These are phyloP conservation scores for Starmerella stellata DNA, from an alignment of 805 yeast genomes.

Conservation along the genomic window DNA sequence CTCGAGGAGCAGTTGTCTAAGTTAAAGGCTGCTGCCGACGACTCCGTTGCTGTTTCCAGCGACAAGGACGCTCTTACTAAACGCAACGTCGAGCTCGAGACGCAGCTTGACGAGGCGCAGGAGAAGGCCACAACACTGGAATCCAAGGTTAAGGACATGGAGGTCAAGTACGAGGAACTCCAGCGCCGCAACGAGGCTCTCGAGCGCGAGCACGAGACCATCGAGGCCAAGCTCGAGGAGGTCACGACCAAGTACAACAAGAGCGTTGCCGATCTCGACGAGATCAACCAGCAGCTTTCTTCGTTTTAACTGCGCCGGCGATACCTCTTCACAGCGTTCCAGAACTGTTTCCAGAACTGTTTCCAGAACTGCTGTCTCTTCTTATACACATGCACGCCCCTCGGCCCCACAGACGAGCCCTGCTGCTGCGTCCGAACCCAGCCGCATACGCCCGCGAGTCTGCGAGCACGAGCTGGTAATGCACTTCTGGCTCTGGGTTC, in stretches of 20 bases:
- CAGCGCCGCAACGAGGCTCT: slow-evolving; percentile 84
- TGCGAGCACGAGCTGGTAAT: no score
- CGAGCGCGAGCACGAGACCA: slow-evolving; percentile 78
- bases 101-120: slow-evolving; percentile 79
- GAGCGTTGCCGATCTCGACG: slow-evolving; percentile 88
- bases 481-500: no score
- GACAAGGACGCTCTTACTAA: slow-evolving; percentile 80
- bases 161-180: slow-evolving; percentile 86
- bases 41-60: slow-evolving; percentile 70
- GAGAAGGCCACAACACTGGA: slow-evolving; percentile 82
- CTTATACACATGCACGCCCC: no score
- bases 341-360: no score
- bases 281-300: slow-evolving; percentile 90
- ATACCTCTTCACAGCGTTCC: no score
- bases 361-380: no score
- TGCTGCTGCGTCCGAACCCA: no score
- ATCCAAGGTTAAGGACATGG: slow-evolving; percentile 84
- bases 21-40: slow-evolving; percentile 74
- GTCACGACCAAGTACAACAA: slow-evolving; percentile 60
- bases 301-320: no score
- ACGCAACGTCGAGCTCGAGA: slow-evolving; percentile 76
- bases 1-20: slow-evolving; percentile 56
- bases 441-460: no score
- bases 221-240: slow-evolving; percentile 84
- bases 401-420: no score